A percentile compares a stretch with the other conserved stretches of the same genome.
These are phyloP conservation scores for Heimioporus sp. DNA, from an alignment of 768 basidiomycete genomes.

Conservation along the genomic window DNA sequence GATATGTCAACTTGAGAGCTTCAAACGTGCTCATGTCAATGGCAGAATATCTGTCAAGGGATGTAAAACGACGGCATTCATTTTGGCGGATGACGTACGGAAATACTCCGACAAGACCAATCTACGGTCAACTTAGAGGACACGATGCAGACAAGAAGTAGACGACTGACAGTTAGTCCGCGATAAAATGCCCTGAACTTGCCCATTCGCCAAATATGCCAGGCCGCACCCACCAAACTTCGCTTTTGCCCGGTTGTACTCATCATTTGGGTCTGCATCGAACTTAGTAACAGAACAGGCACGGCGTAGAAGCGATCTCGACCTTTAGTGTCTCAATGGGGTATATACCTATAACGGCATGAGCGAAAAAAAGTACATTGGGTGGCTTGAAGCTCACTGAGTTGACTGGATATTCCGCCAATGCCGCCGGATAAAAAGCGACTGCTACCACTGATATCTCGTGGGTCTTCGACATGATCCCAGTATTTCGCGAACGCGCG, in stretches of 20 bases:
- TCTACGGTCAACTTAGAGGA: slow-evolving; percentile 44
- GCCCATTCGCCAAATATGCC: slow-evolving; percentile 75
- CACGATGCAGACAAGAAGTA: slow-evolving; percentile 4
- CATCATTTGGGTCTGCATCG: slow-evolving; percentile 88
- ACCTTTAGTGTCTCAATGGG: slow-evolving; percentile 96
- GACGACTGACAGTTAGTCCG: slow-evolving; percentile 74
- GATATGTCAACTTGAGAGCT: slow-evolving; percentile 88
- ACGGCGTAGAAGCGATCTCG: slow-evolving; percentile 1
- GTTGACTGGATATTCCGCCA: slow-evolving; percentile 91
- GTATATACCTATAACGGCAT: slow-evolving; percentile 71
- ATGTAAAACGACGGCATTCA: slow-evolving; percentile 1
- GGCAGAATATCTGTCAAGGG: slow-evolving; percentile 66
- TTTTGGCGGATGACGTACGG: slow-evolving; percentile 53
- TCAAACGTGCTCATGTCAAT: slow-evolving; percentile 99
- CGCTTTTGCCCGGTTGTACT: slow-evolving; percentile 69
- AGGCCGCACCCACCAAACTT: slow-evolving; percentile 59
- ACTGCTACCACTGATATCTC: slow-evolving; percentile 87
- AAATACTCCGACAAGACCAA: slow-evolving; percentile 94
- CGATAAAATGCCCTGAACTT: slow-evolving; percentile 86
- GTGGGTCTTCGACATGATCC: slow-evolving; percentile 86
- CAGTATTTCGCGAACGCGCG: slow-evolving; percentile 88
- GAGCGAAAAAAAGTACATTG: slow-evolving; percentile 14
- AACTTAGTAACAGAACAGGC: slow-evolving; percentile 1
- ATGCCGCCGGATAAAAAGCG: slow-evolving; percentile 95
- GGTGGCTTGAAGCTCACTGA: slow-evolving; percentile 53